Conservation (phyloP, 2,329 filamentous ascomycete genomes). For the Fusarium beomiforme region DNA sequence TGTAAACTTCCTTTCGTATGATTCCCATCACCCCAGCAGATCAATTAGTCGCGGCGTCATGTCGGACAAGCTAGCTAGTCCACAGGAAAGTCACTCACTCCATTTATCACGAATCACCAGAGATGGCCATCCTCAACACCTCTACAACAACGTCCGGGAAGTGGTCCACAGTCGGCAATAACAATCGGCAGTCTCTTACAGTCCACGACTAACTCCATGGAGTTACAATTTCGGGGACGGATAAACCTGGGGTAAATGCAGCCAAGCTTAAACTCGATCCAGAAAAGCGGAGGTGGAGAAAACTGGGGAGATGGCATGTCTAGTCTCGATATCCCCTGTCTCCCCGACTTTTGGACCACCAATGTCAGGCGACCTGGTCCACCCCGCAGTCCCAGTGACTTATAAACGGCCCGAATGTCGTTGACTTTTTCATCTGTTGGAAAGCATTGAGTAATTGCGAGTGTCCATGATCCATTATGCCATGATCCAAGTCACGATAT, state of each 20-base stretch:
- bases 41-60: too few relatives aligned
- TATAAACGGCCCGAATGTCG: constrained; percentile 9
- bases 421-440: not conserved
- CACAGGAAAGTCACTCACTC: too few relatives aligned
- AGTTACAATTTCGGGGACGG: not conserved
- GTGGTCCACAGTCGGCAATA: too few relatives aligned
- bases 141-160: too few relatives aligned
- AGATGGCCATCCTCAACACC: too few relatives aligned
- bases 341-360: not conserved
- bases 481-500: not conserved
- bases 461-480: not conserved
- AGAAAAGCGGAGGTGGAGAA: constrained; percentile 14
- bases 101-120: too few relatives aligned
- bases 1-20: too few relatives aligned
- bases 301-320: constrained; percentile 3
- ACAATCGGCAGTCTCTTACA: too few relatives aligned
- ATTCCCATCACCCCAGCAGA: too few relatives aligned
- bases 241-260: constrained; percentile 6
- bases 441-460: constrained; percentile 2
- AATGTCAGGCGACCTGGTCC: not conserved
- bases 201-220: not conserved
- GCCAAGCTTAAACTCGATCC: not conserved
- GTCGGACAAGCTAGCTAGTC: too few relatives aligned
- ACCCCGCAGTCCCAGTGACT: not conserved
- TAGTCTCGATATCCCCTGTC: not conserved